Base-by-base conservation (phyloP, 2,329 filamentous ascomycete species). In the Fusarium incarnatum region DNA sequence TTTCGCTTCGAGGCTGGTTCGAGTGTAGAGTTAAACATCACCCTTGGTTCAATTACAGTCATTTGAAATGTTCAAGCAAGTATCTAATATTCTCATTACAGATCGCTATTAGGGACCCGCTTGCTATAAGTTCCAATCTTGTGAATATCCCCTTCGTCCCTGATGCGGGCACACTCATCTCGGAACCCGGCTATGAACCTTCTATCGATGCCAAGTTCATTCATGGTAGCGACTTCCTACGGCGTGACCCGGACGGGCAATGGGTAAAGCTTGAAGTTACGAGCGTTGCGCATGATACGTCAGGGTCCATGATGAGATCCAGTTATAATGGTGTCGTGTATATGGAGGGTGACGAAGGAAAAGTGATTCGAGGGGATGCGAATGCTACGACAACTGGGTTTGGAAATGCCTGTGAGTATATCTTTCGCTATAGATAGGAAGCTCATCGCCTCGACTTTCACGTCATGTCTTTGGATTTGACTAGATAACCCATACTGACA, bases 151-250 rank as follows among this genome's bases (percentile, higher is more conserved):
- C 76, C 34, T 79, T 80, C 62, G 30, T 78, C 44, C 64, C 74
- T 20, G 61, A 72, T 45, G 65, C 75, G 15, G 78, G 78, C 49
- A 78, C 70, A 59, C 71, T 83, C 45, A 63, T 74, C 42, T 82
- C 81, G 25, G 79, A 81, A 45, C 75, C 77, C 6, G 54, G 58
- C 56, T 83, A 82, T 67, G 75, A 77, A 8, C 76, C 79, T 52
- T 58, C 74, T 27, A 62, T 83, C 47, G 74, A 81, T 54, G 81
- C 81, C 34, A 74, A 73, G 27, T 80, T 82, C 58, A 58, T 79
- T 50, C 79, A 81, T 52, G 81, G 80, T 23, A 77, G 77, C 49
- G 81, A 83, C 70, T 82, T 78, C 71, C 73, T 83, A 53, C 80
- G 79, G 27, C 76, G 76, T 53, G 82, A 83, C 61, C 77, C 79